These are phyloP conservation scores for Cladophialophora immunda DNA, from an alignment of 2,329 filamentous ascomycete species.

Conservation along the genomic window DNA sequence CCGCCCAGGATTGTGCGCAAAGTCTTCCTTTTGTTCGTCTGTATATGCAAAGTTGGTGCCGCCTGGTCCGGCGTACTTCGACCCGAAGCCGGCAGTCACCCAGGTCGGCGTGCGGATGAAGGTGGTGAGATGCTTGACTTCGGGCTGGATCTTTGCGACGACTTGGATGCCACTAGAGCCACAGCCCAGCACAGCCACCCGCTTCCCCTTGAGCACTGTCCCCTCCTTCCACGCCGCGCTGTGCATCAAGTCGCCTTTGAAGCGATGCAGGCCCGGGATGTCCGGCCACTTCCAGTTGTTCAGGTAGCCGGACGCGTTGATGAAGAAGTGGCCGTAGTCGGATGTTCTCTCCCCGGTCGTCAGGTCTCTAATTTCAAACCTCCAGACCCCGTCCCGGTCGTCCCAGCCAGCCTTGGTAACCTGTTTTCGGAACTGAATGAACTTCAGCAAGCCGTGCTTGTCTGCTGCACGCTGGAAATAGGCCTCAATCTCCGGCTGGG, in stretches of 20 bases:
- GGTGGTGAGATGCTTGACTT: conserved; percentile 38
- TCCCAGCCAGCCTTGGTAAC: no score
- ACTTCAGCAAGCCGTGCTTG: no score
- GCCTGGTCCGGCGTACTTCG: conserved; percentile 24
- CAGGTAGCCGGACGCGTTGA: no score
- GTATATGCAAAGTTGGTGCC: conserved; percentile 34
- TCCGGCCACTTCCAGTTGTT: conserved; percentile 49
- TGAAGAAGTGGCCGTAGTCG: no score
- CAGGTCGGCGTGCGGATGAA: conserved; percentile 41
- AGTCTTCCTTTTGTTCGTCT: conserved; percentile 28
- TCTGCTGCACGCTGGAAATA: no score
- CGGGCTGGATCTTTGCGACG: conserved; percentile 50
- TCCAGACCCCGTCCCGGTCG: no score
- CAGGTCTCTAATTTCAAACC: no score
- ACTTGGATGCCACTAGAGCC: conserved; percentile 40
- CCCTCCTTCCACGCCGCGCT: conserved; percentile 64
- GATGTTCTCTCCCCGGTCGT: no score
- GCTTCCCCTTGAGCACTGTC: conserved; percentile 58
- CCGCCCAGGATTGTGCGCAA: not conserved
- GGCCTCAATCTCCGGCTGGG: no score
- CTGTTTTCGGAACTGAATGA: no score
- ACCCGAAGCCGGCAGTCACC: conserved; percentile 35
- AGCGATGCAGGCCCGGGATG: conserved; percentile 51
- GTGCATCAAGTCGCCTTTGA: conserved; percentile 68
- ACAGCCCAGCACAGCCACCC: conserved; percentile 39